These are phyloP conservation scores for Candida nitratophila DNA, from an alignment of 805 yeast species.

Conservation along the genomic window DNA sequence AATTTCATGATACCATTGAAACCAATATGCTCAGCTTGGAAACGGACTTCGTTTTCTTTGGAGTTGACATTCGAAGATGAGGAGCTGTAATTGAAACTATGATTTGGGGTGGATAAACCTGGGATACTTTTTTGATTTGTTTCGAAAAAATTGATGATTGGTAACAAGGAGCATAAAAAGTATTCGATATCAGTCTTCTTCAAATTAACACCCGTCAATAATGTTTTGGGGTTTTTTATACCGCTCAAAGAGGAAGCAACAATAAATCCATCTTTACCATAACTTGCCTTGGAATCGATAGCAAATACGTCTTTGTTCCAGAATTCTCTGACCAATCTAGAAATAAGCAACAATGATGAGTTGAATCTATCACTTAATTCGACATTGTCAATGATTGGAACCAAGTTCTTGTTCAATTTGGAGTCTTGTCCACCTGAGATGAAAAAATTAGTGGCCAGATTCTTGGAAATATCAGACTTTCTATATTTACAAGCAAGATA, in stretches of 20 bases:
- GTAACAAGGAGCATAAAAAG: slow-evolving; percentile 62
- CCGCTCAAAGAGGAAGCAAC: slow-evolving; percentile 34
- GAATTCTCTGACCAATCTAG: slow-evolving; percentile 69
- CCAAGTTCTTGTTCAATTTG: slow-evolving; percentile 26
- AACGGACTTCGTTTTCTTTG: slow-evolving; percentile 49
- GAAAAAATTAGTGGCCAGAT: slow-evolving; percentile 43
- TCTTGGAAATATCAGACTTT: slow-evolving; percentile 42
- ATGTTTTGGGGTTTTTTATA: slow-evolving; percentile 27
- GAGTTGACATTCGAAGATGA: slow-evolving; percentile 33
- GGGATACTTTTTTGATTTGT: slow-evolving; percentile 57
- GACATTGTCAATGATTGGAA: slow-evolving; percentile 61
- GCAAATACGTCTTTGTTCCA: slow-evolving; percentile 73
- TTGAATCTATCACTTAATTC: slow-evolving; percentile 86
- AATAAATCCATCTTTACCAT: slow-evolving; percentile 28
- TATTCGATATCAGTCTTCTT: slow-evolving; percentile 52
- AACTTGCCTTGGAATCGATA: slow-evolving; percentile 24
- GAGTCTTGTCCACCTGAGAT: slow-evolving; percentile 50
- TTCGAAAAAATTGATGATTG: slow-evolving; percentile 62
- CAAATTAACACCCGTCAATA: slow-evolving; percentile 40
- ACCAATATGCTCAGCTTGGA: slow-evolving; percentile 89
- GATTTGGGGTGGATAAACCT: slow-evolving; percentile 52
- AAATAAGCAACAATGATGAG: slow-evolving; percentile 72
- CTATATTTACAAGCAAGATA: slow-evolving; percentile 74
- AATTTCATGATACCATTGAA: slow-evolving; percentile 70
- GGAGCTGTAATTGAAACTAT: slow-evolving; percentile 32